Base-by-base conservation (phyloP, 148 eudicot species). In the Vaccinium vitisidaea region DNA sequence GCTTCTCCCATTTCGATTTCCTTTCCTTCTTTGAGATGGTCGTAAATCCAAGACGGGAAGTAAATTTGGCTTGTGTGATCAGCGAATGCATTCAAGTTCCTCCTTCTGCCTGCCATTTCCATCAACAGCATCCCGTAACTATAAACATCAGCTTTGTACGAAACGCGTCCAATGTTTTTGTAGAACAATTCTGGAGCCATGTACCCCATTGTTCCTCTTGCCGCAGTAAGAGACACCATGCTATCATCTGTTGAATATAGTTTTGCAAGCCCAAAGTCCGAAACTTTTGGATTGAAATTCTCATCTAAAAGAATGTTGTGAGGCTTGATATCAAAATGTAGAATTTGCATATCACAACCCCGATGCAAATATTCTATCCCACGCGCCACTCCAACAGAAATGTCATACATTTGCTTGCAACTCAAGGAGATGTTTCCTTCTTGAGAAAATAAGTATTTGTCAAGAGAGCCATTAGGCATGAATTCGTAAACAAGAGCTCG, bases 331-430 rank as follows among this genome's bases (percentile, higher is more conserved):
- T 27, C 30, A 27, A 27, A 27, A 27, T 27, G 30, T 27, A 27
- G 30, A 10, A 86, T 86, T 70, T 83, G 88, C 88, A 83, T 83
- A 27, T 86, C 88, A 21, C 88, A 86, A 39, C 85, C 88, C 0
- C 73, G 36, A 48, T 86, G 88, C 30, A 86, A 84, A 69, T 86
- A 78, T 80, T 86, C 83, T 3, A 86, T 79, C 25, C 85, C 88
- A 77, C 61, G 54, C 1, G 85, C 87, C 83, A 86, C 87, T 65
- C 82, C 84, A 21, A 63, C 46, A 4, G 85, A 83, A 23, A 86
- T 86, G 18, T 77, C 78, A 46, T 75, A 77, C 83, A 86, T 82
- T 54, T 86, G 69, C 43, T 54, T 52, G 49, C 83, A 77, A 49
- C 83, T 86, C 82, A 83, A 81, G 3, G 88, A 56, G 12, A 82